Conservation (phyloP, 192 early-diverging fungal species). For the Mortierella hygrophila region DNA sequence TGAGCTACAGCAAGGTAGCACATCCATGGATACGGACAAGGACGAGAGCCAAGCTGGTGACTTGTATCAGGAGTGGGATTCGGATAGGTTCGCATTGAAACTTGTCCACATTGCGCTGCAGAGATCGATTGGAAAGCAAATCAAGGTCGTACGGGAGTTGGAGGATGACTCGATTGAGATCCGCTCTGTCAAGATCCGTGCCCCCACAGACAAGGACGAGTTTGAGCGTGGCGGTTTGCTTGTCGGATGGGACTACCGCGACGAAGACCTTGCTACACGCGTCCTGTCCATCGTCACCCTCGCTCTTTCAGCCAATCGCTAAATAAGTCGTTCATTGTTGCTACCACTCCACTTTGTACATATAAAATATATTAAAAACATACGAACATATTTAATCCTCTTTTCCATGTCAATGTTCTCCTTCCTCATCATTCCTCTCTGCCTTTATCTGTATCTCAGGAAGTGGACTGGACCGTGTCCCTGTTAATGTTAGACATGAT, state of each 20-base stretch:
- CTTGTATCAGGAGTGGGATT: constrained; percentile 32
- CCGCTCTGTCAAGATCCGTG: constrained; percentile 37
- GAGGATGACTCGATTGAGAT: constrained; percentile 32
- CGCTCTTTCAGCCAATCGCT: constrained; percentile 33
- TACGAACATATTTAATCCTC: neutral
- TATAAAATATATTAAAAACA: neutral
- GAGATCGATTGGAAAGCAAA: constrained; percentile 43
- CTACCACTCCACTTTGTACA: neutral
- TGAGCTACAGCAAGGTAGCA: neutral
- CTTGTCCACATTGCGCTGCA: constrained; percentile 49
- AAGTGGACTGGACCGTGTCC: no score
- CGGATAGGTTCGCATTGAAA: constrained; percentile 46
- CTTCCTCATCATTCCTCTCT: no score
- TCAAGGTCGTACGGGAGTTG: constrained; percentile 23
- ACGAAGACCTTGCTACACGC: constrained; percentile 75
- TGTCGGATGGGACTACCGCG: constrained; percentile 75
- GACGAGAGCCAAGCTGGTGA: neutral
- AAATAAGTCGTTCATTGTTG: neutral
- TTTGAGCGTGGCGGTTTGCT: constrained; percentile 51
- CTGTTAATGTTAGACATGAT: no score
- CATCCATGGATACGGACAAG: constrained; percentile 8
- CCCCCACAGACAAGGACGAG: constrained; percentile 35
- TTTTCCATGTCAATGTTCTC: neutral
- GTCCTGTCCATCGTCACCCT: constrained; percentile 64
- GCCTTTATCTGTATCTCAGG: no score